phyloP scores from a whole-genome alignment of 805 yeast genomes.

The Hemisphaericaspora nanyangensis region DNA sequence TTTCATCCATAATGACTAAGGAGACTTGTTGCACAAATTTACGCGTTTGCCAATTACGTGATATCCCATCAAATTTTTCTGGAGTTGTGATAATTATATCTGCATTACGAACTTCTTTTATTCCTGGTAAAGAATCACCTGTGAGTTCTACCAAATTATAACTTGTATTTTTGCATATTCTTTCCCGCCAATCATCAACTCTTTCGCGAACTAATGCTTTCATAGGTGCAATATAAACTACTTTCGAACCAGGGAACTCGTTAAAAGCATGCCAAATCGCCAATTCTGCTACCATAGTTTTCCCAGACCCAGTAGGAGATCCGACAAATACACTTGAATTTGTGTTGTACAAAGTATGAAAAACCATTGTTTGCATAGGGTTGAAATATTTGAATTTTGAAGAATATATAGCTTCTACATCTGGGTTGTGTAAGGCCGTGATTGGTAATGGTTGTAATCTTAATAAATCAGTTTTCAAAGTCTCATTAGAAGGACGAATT shows the following conservation, averaged over 20 bases:
- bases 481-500: slow-evolving; percentile 83
- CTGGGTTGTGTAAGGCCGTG: slow-evolving; percentile 67
- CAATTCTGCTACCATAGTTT: slow-evolving; percentile 93
- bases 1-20: slow-evolving; percentile 80
- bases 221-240: slow-evolving; percentile 88
- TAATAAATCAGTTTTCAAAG: slow-evolving; percentile 75
- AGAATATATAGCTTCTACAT: slow-evolving; percentile 65
- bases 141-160: slow-evolving; percentile 70
- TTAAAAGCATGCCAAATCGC: slow-evolving; percentile 96
- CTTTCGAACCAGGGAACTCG: slow-evolving; percentile 73
- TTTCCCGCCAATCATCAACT: slow-evolving; percentile 71
- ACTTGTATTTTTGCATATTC: slow-evolving; percentile 45
- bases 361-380: slow-evolving; percentile 98
- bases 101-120: slow-evolving; percentile 60
- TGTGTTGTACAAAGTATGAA: slow-evolving; percentile 80
- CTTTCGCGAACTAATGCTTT: slow-evolving; percentile 81
- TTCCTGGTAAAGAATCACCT: slow-evolving; percentile 78
- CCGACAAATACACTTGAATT: slow-evolving; percentile 85
- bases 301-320: slow-evolving; percentile 98
- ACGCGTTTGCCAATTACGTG: slow-evolving; percentile 81
- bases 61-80: slow-evolving; percentile 83
- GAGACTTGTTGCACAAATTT: slow-evolving; percentile 72
- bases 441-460: slow-evolving; percentile 83
- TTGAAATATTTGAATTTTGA: slow-evolving; percentile 79
- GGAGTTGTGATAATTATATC: slow-evolving; percentile 81